Evolutionary conservation across 768 basidiomycete genomes (phyloP), one percentile per base, ranked within the genome.

Genomic region (Artomyces pyxidatus): DNA sequence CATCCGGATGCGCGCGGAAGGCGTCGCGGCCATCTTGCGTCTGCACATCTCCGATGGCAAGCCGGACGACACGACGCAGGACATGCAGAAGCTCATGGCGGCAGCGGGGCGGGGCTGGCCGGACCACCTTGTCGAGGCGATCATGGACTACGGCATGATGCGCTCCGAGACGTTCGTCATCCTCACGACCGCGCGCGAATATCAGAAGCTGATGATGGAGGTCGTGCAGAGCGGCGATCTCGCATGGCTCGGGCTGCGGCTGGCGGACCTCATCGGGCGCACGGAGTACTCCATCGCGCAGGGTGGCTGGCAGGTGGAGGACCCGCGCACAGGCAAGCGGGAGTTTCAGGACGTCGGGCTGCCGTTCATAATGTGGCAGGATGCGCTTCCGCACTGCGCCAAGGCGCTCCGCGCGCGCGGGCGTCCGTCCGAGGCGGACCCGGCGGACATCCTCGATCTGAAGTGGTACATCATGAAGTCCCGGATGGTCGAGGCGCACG

Each of bases 381-480:
- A 85, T 53, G 65, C 81, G 0, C 64, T 85, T 5, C 81, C 83
- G 4, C 64, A 70, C 17, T 81, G 80, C 57, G 81, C 82, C 8
- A 68, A 67, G 23, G 80, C 74, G 23, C 73, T 84, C 32, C 73
- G 80, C 8, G 64, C 59, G 29, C 66, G 63, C 47, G 69, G 68
- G n/a, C 63, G 61, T 11, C 58, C 69, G 0, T 56, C 56, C 5
- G 76, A 82, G 47, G 60, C 50, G 19, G 79, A 83, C 59, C 55
- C 69, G 12, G 83, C 82, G 0, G 81, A 84, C 58, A 77, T 85
- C 52, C 61, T 85, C 26, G 80, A 84, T 27, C 74, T 82, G 65
- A 83, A 85, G 58, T 78, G 63, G 58, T 55, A 60, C 46, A 73
- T 83, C 59, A 71, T 80, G 62, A 70, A 66, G 45, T 63, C 67